Conservation (phyloP, 192 early-diverging fungal genomes). For the Entrophospora sp. region DNA sequence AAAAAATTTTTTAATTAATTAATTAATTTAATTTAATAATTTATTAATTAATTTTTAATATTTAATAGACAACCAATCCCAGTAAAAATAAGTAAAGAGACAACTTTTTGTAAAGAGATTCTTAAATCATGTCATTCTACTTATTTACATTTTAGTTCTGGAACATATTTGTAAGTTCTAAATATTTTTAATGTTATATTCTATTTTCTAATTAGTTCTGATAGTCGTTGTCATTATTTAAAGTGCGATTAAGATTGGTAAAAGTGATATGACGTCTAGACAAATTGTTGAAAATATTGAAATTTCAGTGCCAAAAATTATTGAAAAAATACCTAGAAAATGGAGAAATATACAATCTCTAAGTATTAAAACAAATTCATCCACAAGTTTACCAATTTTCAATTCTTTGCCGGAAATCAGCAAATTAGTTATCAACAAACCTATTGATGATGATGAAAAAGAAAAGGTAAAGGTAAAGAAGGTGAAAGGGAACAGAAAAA, state of each 20-base stretch:
- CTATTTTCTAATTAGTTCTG: background rate
- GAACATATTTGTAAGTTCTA: constrained; percentile 54
- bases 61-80: constrained; percentile 57
- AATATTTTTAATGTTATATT: background rate
- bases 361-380: constrained; percentile 72
- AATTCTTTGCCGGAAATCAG: too few species aligned
- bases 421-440: too few species aligned
- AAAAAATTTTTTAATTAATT: constrained; percentile 13
- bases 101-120: constrained; percentile 55
- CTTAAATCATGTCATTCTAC: constrained; percentile 50
- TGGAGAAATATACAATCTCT: constrained; percentile 84
- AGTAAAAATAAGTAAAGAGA: constrained; percentile 50
- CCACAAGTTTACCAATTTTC: constrained; percentile 77
- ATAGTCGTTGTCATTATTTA: constrained; percentile 23
- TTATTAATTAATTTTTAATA: background rate
- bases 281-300: constrained; percentile 74
- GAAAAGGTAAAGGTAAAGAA: too few species aligned
- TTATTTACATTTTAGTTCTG: constrained; percentile 49
- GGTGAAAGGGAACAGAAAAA: too few species aligned
- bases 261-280: constrained; percentile 42
- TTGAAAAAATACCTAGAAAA: constrained; percentile 60
- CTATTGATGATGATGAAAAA: too few species aligned
- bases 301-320: constrained; percentile 47
- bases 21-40: constrained; percentile 15
- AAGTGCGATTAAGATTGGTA: constrained; percentile 69